Base-by-base conservation (phyloP, 805 yeast genomes). In the Candida chauliodis region DNA sequence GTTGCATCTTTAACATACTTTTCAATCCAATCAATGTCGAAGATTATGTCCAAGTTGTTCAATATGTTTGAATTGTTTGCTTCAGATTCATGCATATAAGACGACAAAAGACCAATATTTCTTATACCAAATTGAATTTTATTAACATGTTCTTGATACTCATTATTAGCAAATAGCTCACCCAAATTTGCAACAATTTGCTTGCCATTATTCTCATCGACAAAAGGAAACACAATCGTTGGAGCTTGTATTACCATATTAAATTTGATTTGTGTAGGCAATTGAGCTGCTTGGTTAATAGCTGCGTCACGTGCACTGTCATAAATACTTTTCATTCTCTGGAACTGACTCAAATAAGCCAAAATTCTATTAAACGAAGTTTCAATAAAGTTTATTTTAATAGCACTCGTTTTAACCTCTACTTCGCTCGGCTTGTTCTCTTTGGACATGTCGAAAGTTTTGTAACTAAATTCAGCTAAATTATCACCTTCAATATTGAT, bases 261-360 rank as follows among this genome's bases (percentile, higher is more conserved):
- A 53, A 90, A 75, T 46, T 80, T 79, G 61, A 89, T 79, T 46
- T 71, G 75, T 40, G 63, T 69, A 37, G 77, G 76, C 30, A 81
- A 69, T 45, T 78, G 79, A 30, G 68, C 78, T 0, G 93, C 93
- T 56, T 86, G 95, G 48, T 83, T 77, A 48, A 88, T 75, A 0
- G 98, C 96, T 8, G 89, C 86, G 51, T 83, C 87, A 41, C 98
- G 75, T 0, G 98, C 95, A 15, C 75, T 67, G 52, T 93, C 99
- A 58, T 85, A 95, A n/a, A 90, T 70, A 3, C 76, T 77, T 58
- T 93, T 93, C 95, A 91, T 87, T 48, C 75, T 75, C 42, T 79
- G 82, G 52, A 95, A 85, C 48, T 83, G 84, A 46, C 77, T 77
- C 50, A 88, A 63, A 50, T 79, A 91, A 8, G 73, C 68, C 21